Evolutionary conservation across 257 asterid genomes (phyloP).

Genomic region (Primulina eburnea): DNA sequence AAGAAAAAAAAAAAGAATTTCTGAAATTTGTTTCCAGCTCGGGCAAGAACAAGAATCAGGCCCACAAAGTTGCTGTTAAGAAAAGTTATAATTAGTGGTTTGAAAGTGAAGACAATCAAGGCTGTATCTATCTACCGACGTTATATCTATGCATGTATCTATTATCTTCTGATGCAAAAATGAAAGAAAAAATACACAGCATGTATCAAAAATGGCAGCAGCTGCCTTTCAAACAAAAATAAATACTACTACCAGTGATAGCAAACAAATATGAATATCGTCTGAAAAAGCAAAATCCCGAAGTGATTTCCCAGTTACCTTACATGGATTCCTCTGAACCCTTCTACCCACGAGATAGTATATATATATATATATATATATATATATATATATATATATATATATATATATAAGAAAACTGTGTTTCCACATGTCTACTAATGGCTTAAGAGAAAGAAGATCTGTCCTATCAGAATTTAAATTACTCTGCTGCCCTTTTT

Average conservation of each 20-base stretch:
- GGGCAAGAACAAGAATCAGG: not conserved
- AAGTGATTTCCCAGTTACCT: constrained; percentile 31
- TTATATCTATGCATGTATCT: not conserved
- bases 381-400: not conserved
- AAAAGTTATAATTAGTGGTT: not conserved
- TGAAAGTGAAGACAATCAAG: not conserved
- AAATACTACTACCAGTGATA: constrained; percentile 28
- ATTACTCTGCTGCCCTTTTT: constrained; percentile 37
- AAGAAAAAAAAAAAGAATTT: too few species aligned
- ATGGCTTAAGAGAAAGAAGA: constrained; percentile 21
- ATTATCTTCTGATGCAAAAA: constrained; percentile 19
- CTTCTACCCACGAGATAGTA: not conserved
- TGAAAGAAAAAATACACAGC: constrained; percentile 17
- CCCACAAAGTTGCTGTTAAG: not conserved
- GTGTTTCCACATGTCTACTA: constrained; percentile 23
- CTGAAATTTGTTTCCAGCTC: too few species aligned
- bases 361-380: too few species aligned
- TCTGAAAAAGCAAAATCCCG: constrained; percentile 23
- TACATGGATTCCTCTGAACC: constrained; percentile 17
- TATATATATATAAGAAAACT: not conserved
- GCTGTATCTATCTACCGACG: not conserved
- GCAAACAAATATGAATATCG: constrained; percentile 25
- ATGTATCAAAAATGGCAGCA: constrained; percentile 45
- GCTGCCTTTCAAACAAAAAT: constrained; percentile 38
- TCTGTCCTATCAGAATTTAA: constrained; percentile 41